These are phyloP conservation scores for Heritiera fomes DNA, from an alignment of 345 rosid species.

Conservation along the genomic window DNA sequence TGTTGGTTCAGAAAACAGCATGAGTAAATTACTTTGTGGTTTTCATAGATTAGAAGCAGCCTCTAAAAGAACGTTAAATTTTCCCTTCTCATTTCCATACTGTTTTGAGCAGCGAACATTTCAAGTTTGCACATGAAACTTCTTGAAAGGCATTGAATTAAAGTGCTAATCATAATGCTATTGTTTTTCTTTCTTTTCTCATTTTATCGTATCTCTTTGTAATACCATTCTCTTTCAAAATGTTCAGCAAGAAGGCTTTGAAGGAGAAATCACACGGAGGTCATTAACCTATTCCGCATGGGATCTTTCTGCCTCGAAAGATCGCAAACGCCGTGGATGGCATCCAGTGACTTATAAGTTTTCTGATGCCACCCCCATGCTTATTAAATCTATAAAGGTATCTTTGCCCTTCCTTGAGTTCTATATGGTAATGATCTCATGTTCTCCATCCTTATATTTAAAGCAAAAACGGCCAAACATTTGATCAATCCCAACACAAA, in stretches of 20 bases:
- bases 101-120: neutral
- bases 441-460: neutral
- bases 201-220: conserved; percentile 8
- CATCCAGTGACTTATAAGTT: conserved; percentile 83
- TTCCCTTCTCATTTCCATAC: neutral
- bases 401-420: neutral
- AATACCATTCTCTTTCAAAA: conserved; percentile 17
- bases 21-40: neutral
- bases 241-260: conserved; percentile 75
- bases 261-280: conserved; percentile 74
- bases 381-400: conserved; percentile 83
- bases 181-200: conserved; percentile 7
- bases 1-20: neutral
- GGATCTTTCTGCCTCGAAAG: conserved; percentile 81
- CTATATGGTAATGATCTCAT: neutral
- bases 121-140: no score
- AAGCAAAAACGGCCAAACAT: neutral
- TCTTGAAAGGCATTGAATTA: no score
- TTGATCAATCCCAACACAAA: neutral
- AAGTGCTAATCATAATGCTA: conserved; percentile 11
- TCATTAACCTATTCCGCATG: conserved; percentile 78
- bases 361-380: conserved; percentile 73
- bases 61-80: neutral
- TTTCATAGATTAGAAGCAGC: neutral
- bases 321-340: conserved; percentile 87